Evolutionary conservation across 192 early-diverging fungal genomes (phyloP).

Genomic region (Nowakowskiella sp.): DNA sequence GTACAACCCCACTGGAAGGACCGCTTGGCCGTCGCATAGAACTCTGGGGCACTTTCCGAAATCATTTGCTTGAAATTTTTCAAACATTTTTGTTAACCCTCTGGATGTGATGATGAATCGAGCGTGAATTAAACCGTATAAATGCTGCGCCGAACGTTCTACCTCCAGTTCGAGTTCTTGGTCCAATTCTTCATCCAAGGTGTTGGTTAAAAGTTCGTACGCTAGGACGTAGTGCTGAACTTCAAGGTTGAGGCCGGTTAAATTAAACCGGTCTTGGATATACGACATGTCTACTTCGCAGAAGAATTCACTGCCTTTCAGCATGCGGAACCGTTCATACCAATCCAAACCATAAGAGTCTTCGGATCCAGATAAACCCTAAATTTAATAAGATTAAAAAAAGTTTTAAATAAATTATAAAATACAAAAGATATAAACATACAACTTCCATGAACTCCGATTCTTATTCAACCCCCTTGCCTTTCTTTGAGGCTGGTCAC

Average conservation of each 20-base stretch:
- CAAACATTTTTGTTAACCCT: slow-evolving; percentile 91
- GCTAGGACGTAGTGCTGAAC: slow-evolving; percentile 87
- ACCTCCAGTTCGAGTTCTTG: slow-evolving; percentile 70
- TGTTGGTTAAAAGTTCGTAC: slow-evolving; percentile 87
- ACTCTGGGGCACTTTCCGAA: slow-evolving; percentile 97
- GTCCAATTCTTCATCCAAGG: slow-evolving; percentile 63
- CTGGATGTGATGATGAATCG: slow-evolving; percentile 89
- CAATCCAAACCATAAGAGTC: slow-evolving; percentile 49
- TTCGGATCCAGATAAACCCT: too few relatives aligned
- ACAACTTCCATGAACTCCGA: too few relatives aligned
- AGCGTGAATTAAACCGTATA: slow-evolving; percentile 98
- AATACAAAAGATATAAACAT: too few relatives aligned
- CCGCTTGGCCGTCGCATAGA: slow-evolving; percentile 79
- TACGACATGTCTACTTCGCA: slow-evolving; percentile 98
- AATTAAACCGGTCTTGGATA: slow-evolving; percentile 93
- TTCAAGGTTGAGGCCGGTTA: slow-evolving; percentile 86
- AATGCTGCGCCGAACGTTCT: slow-evolving; percentile 77
- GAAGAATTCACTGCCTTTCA: slow-evolving; percentile 95
- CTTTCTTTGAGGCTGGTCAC: too few relatives aligned
- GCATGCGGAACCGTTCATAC: slow-evolving; percentile 90
- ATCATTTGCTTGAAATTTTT: slow-evolving; percentile 88
- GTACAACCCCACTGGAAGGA: slow-evolving; percentile 82
- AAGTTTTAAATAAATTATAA: too few relatives aligned
- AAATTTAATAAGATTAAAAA: too few relatives aligned
- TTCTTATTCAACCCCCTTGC: too few relatives aligned